Evolutionary conservation across 139 green algal species (phyloP).

Genomic region (Astrephomene gubernaculifera): DNA sequence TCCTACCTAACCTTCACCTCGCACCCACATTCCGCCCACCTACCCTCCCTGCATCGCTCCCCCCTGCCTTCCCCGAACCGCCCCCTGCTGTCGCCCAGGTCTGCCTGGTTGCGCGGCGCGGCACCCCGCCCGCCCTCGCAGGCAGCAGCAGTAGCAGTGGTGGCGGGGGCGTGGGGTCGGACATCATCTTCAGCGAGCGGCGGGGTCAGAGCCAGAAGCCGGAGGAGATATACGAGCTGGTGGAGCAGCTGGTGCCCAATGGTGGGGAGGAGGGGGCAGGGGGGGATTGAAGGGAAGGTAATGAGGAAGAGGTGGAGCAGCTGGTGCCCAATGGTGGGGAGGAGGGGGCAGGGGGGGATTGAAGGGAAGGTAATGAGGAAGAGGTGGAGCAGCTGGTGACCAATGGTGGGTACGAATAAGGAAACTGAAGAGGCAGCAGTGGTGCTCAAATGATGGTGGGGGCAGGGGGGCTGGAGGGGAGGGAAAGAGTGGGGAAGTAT

Average conservation of each 20-base stretch:
- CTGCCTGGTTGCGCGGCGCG: constrained; percentile 87
- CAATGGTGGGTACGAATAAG: constrained; percentile 62
- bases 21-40: too few species aligned
- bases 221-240: constrained; percentile 96
- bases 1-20: too few species aligned
- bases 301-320: constrained; percentile 89
- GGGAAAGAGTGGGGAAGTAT: too few species aligned
- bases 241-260: constrained; percentile 91
- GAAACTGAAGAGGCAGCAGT: too few species aligned
- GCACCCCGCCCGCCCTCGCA: constrained; percentile 52
- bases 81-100: constrained; percentile 45
- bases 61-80: not conserved
- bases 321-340: constrained; percentile 84
- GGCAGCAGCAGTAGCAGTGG: too few species aligned
- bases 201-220: constrained; percentile 96
- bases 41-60: too few species aligned
- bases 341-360: not conserved
- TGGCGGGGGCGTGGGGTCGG: constrained; percentile 68
- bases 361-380: too few species aligned
- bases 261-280: constrained; percentile 48
- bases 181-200: constrained; percentile 91
- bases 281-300: too few species aligned
- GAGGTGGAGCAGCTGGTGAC: constrained; percentile 92
- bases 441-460: too few species aligned
- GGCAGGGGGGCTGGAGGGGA: too few species aligned